Conservation (phyloP, 345 rosid species). For the Carallia pectinifolia region DNA sequence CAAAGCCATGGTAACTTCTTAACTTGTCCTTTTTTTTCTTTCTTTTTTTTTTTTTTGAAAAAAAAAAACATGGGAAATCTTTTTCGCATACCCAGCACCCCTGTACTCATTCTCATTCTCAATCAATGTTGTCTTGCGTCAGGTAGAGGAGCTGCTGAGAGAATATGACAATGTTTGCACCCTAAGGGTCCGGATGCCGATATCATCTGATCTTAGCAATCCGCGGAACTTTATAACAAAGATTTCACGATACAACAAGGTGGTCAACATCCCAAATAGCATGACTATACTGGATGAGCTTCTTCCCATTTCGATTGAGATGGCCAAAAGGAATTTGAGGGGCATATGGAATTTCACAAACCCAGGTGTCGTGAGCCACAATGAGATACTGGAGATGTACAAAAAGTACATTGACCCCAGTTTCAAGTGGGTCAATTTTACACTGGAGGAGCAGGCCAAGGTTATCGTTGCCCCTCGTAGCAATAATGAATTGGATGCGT, state of each 20-base stretch:
- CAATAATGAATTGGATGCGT: constrained; percentile 23
- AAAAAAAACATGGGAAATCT: too few relatives aligned
- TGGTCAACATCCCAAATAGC: constrained; percentile 26
- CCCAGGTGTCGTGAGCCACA: constrained; percentile 20
- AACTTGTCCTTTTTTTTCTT: neutral
- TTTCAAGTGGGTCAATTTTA: constrained; percentile 17
- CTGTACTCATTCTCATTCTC: too few relatives aligned
- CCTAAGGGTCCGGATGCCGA: constrained; percentile 23
- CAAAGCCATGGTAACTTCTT: constrained; percentile 19
- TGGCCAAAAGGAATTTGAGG: constrained; percentile 23
- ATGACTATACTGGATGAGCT: constrained; percentile 23
- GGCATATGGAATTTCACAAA: constrained; percentile 26
- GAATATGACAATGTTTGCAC: constrained; percentile 25
- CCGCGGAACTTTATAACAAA: constrained; percentile 20
- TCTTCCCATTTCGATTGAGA: constrained; percentile 17
- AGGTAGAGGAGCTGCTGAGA: constrained; percentile 23
- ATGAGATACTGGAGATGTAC: constrained; percentile 26
- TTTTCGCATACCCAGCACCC: too few relatives aligned
- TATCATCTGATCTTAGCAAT: constrained; percentile 23
- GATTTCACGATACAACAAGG: constrained; percentile 18
- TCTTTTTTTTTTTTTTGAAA: neutral
- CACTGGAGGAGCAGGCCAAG: constrained; percentile 24
- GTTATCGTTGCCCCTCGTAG: constrained; percentile 22
- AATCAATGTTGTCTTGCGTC: neutral
- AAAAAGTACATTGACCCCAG: constrained; percentile 16